A percentile compares a stretch with the other conserved stretches of the same genome.
Evolutionary conservation across 345 rosid genomes (phyloP).

Genomic region (Abelmoschus esculentus): DNA sequence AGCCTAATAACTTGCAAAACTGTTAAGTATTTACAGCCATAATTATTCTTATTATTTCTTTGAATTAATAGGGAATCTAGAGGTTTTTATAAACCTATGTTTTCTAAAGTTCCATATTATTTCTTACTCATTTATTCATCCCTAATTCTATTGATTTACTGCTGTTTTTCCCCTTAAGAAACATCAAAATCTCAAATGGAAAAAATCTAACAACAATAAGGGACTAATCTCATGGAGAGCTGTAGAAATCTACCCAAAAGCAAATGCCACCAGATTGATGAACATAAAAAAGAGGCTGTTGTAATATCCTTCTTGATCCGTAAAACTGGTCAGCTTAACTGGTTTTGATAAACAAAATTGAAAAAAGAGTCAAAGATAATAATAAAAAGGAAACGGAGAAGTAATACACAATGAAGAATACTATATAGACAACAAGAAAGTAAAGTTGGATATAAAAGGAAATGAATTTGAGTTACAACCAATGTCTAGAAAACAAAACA

Average conservation of each 20-base stretch:
- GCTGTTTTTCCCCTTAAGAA: too few relatives aligned
- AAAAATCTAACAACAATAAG: neutral
- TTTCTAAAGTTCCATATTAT: too few relatives aligned
- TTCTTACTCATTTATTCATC: too few relatives aligned
- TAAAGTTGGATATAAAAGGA: neutral
- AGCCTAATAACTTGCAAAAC: too few relatives aligned
- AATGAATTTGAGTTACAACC: neutral
- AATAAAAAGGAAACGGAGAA: neutral
- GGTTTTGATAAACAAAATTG: conserved; percentile 1
- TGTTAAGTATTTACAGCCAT: too few relatives aligned
- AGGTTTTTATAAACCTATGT: too few relatives aligned
- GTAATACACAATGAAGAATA: neutral
- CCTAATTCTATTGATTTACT: too few relatives aligned
- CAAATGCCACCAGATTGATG: conserved; percentile 3
- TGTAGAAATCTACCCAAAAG: conserved; percentile 13
- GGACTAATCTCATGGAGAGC: neutral
- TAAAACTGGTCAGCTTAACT: conserved; percentile 2
- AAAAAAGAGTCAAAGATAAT: neutral
- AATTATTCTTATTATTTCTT: too few relatives aligned
- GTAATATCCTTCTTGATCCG: neutral
- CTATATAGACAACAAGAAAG: neutral
- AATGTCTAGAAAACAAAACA: neutral
- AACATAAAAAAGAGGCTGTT: conserved; percentile 1
- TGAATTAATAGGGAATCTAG: too few relatives aligned
- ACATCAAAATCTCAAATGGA: neutral